Base-by-base conservation (phyloP, 2,329 filamentous ascomycete genomes). In the Westerdykella aurantiaca region DNA sequence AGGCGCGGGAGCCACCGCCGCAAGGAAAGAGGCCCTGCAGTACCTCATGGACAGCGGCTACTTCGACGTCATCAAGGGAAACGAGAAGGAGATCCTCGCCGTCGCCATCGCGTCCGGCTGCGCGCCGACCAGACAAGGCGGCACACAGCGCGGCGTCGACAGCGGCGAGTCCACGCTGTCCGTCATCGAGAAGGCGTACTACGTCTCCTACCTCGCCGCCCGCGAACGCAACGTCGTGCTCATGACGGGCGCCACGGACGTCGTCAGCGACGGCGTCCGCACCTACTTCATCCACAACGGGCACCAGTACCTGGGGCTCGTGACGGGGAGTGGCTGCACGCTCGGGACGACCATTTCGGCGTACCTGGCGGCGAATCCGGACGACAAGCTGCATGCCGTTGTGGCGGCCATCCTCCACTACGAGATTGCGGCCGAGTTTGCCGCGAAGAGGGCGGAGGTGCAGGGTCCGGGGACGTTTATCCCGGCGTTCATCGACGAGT, bases 11-110 rank as follows among this genome's bases (percentile, higher is more conserved):
- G 91, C 91, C 0, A 96, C 89, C 0, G 60, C 76, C 6, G 75
- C 91, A 37, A 81, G 93, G 11, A 80, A 83, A 40, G 72, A 78
- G 1, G 86, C 88, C 0, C 80, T 91, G 22, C 80, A 81, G 46
- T 76, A 76, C 2, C 79, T 97, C 31, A 75, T 96, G 59, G 72
- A 78, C 0, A 76, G 74, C 2, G 89, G 88, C 33, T 87, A 87
- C 65, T 86, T 95, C 57, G 81, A 88, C 64, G 75, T 96, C 34
- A 90, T 97, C 68, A 97, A 97, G 64, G 91, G 91, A 39, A 97
- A 97, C 68, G 88, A 94, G 63, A 82, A 85, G 42, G 93, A 97
- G 67, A 89, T 97, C 48, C 74, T 78, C 38, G 82, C 86, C 2
- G 81, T 91, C 0, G 79, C 77, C 9, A 44, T 50, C 3, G 56